phyloP scores from a whole-genome alignment of 345 rosid species.

The Syzygium oleosum region DNA sequence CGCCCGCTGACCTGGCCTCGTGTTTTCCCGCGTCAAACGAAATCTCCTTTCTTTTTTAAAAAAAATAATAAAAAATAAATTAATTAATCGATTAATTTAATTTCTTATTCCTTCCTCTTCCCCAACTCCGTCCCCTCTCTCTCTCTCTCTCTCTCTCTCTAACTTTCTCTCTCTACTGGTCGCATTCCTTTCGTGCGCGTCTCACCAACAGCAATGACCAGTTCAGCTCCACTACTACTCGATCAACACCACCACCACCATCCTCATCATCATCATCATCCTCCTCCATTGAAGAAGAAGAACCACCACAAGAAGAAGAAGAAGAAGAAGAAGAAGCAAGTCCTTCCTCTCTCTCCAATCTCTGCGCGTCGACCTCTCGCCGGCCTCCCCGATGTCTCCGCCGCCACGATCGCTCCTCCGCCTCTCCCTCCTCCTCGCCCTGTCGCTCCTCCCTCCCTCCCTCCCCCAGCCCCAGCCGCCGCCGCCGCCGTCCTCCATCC shows the following conservation, averaged over 20 bases:
- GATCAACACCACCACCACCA: not conserved
- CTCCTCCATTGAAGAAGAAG: not conserved
- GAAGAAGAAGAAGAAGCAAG: not conserved
- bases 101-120: slow-evolving; percentile 22
- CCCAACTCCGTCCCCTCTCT: too few relatives aligned
- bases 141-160: slow-evolving; percentile 16
- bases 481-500: slow-evolving; percentile 16
- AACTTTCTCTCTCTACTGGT: slow-evolving; percentile 1
- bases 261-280: slow-evolving; percentile 2
- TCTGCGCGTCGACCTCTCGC: not conserved
- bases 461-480: slow-evolving; percentile 25
- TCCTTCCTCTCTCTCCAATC: not conserved
- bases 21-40: slow-evolving; percentile 36
- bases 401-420: not conserved
- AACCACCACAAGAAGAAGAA: not conserved
- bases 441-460: slow-evolving; percentile 20
- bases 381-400: not conserved
- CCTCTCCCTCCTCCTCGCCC: not conserved
- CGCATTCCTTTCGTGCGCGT: slow-evolving; percentile 38
- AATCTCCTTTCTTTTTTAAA: not conserved
- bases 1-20: slow-evolving; percentile 18
- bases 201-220: slow-evolving; percentile 29
- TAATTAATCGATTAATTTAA: not conserved
- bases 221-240: slow-evolving; percentile 26
- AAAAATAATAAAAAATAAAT: not conserved